Evolutionary conservation across 306 rosid genomes (phyloP).

Genomic region (Trifolium repens): DNA sequence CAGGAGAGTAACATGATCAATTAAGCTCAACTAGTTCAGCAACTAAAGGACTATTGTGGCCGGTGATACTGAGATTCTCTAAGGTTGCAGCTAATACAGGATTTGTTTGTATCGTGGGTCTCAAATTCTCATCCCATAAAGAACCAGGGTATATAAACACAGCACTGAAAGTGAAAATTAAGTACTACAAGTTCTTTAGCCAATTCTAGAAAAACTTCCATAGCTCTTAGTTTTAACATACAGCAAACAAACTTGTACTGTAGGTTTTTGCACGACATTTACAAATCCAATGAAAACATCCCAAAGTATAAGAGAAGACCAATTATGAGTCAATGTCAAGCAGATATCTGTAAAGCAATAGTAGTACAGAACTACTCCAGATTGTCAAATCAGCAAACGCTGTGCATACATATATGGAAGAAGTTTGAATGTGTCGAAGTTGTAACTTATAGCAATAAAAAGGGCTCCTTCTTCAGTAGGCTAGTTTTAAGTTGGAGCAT

Average conservation of each 20-base stretch:
- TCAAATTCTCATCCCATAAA: too few relatives aligned
- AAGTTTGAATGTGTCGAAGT: constrained; percentile 15
- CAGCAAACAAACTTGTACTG: not conserved
- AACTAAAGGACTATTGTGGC: not conserved
- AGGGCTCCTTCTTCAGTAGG: constrained; percentile 2
- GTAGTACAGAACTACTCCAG: constrained; percentile 17
- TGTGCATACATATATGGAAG: not conserved
- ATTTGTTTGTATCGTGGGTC: too few relatives aligned
- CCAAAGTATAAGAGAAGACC: constrained; percentile 2
- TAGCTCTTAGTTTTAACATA: not conserved
- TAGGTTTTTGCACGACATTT: not conserved
- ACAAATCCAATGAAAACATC: constrained; percentile 12
- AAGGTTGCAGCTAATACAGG: not conserved
- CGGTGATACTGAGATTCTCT: not conserved
- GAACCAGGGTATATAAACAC: too few relatives aligned
- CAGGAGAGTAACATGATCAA: not conserved
- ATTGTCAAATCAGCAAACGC: constrained; percentile 31
- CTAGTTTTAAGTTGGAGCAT: constrained; percentile 19
- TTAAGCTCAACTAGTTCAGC: not conserved
- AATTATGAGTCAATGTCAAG: constrained; percentile 17
- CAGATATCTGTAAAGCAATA: constrained; percentile 10
- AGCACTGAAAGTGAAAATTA: not conserved
- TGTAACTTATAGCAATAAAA: not conserved
- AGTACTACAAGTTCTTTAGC: not conserved
- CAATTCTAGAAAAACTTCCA: not conserved